phyloP scores from a whole-genome alignment of 1,284 basidiomycete genomes.

The Sanghuangporus weigelae region DNA sequence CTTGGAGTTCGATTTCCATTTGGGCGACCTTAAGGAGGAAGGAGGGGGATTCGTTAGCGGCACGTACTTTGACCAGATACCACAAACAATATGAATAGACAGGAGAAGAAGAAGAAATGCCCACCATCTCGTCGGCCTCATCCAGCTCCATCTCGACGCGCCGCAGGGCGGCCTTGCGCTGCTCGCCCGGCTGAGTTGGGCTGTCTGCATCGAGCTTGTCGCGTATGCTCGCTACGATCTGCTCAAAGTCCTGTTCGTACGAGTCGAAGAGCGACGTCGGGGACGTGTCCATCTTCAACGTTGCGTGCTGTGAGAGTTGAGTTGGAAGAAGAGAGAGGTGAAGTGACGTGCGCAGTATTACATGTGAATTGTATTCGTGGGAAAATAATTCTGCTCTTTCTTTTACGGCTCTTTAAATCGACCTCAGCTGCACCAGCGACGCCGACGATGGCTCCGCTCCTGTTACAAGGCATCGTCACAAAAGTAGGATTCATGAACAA shows the following conservation, averaged over 20 bases:
- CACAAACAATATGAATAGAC: conserved; percentile 34
- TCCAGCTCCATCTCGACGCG: conserved; percentile 94
- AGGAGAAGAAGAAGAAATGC: conserved; percentile 19
- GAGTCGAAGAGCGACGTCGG: conserved; percentile 77
- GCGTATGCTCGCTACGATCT: conserved; percentile 62
- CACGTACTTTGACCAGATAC: conserved; percentile 31
- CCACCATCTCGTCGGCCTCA: conserved; percentile 96
- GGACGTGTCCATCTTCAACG: conserved; percentile 60
- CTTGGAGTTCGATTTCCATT: conserved; percentile 99
- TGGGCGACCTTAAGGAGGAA: conserved; percentile 48
- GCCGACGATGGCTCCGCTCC: conserved; percentile 77
- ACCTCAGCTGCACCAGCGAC: conserved; percentile 14
- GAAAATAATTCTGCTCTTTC: not conserved
- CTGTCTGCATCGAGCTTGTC: conserved; percentile 63
- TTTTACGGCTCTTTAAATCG: not conserved
- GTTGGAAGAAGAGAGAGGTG: not conserved
- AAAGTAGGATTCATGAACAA: conserved; percentile 78
- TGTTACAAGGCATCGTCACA: conserved; percentile 65
- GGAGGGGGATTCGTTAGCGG: not conserved
- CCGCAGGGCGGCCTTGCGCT: conserved; percentile 77
- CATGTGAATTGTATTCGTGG: conserved; percentile 4
- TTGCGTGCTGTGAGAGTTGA: not conserved
- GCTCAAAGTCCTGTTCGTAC: conserved; percentile 77
- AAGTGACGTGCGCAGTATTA: not conserved
- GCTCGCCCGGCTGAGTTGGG: conserved; percentile 61